phyloP scores from a whole-genome alignment of 2,329 filamentous ascomycete genomes.

The Phyllosticta ampelicida region DNA sequence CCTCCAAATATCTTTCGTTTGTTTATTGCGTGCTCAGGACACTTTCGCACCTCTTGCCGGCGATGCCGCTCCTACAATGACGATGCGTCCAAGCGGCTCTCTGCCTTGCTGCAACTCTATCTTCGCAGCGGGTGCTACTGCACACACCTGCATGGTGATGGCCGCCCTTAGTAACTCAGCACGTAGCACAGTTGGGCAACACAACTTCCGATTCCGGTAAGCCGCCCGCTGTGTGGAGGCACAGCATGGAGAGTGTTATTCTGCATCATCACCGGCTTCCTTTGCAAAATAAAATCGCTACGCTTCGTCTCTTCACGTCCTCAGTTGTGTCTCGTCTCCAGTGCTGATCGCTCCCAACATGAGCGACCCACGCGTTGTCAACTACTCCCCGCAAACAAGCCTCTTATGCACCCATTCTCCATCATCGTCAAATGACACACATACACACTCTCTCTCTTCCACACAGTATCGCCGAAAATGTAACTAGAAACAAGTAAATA shows the following conservation, averaged over 20 bases:
- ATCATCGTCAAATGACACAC: no score
- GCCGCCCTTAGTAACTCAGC: neutral
- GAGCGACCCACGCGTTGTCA: constrained; percentile 33
- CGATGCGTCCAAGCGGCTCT: no score
- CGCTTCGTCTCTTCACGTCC: neutral
- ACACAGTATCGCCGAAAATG: no score
- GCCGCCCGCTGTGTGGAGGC: neutral
- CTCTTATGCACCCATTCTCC: constrained; percentile 10
- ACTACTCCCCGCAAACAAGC: constrained; percentile 32
- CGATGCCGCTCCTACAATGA: neutral
- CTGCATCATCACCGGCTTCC: neutral
- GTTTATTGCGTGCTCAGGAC: neutral
- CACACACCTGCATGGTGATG: neutral
- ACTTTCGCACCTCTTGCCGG: neutral
- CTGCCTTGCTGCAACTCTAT: neutral
- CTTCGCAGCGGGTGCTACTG: neutral
- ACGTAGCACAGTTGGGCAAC: neutral
- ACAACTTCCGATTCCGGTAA: neutral
- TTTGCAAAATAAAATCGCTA: neutral
- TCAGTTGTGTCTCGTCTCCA: neutral
- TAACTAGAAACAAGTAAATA: no score
- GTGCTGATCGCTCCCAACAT: neutral
- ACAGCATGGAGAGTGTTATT: neutral
- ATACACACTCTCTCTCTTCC: no score
- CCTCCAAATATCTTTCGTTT: no score